Percentiles rank a stretch among this genome's conserved stretches.
Conservation (phyloP, 2,329 filamentous ascomycete species). For the Hypoxylon sp. region DNA sequence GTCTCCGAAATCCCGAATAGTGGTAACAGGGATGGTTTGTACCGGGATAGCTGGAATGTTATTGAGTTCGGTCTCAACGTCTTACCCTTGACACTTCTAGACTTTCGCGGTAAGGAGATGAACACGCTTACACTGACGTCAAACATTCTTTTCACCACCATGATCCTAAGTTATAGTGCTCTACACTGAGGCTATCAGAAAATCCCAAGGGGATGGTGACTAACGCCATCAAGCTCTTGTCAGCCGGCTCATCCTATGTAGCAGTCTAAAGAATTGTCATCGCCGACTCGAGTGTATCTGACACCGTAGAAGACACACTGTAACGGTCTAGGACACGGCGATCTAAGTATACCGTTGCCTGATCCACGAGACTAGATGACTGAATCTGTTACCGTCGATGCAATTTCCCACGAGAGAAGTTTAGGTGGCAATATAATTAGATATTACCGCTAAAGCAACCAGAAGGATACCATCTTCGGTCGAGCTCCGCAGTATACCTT, state of each 20-base stretch:
- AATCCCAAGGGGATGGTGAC: too few species aligned
- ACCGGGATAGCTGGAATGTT: not conserved
- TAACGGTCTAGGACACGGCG: not conserved
- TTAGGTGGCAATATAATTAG: constrained; percentile 18
- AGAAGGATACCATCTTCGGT: not conserved
- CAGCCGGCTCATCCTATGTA: not conserved
- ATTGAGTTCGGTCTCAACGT: not conserved
- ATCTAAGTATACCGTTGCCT: not conserved
- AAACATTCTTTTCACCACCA: not conserved
- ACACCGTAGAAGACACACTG: constrained; percentile 1
- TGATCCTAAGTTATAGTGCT: not conserved
- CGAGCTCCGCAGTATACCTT: not conserved
- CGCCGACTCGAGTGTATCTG: not conserved
- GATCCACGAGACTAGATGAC: not conserved
- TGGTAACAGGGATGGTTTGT: not conserved
- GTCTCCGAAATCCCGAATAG: not conserved
- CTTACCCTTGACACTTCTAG: not conserved
- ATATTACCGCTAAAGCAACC: constrained; percentile 13
- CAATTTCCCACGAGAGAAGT: not conserved
- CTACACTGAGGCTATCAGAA: not conserved
- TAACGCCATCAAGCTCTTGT: not conserved
- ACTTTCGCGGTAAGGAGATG: not conserved
- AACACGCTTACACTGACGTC: not conserved
- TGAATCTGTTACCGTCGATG: too few species aligned
- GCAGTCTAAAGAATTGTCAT: not conserved